These are phyloP conservation scores for Nematodospora anomalae DNA, from an alignment of 1,139 yeast species.

Conservation along the genomic window DNA sequence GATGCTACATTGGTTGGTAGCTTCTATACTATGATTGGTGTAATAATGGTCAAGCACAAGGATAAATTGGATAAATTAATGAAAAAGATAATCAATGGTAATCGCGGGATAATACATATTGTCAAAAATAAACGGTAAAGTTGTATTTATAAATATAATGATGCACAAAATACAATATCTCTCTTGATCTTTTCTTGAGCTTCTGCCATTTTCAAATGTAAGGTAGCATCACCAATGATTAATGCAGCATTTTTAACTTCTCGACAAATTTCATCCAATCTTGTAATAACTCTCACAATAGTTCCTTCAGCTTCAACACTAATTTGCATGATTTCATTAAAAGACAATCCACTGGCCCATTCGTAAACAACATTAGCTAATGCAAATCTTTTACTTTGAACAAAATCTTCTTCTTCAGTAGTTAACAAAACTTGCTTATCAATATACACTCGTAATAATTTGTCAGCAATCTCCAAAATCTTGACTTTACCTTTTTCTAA, in stretches of 20 bases:
- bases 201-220: conserved; percentile 84
- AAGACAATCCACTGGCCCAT: conserved; percentile 96
- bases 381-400: conserved; percentile 83
- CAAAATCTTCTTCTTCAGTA: conserved; percentile 80
- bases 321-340: conserved; percentile 84
- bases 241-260: conserved; percentile 93
- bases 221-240: conserved; percentile 87
- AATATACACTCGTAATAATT: conserved; percentile 60
- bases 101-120: conserved; percentile 24
- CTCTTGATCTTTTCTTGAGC: conserved; percentile 96
- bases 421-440: conserved; percentile 74
- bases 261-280: conserved; percentile 92
- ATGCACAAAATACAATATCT: conserved; percentile 96
- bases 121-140: conserved; percentile 5
- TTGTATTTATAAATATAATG: conserved; percentile 64
- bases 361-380: conserved; percentile 92
- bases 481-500: conserved; percentile 73
- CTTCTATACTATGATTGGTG: conserved; percentile 42
- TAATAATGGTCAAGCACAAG: conserved; percentile 30
- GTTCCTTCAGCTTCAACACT: conserved; percentile 95
- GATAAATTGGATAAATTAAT: conserved; percentile 15
- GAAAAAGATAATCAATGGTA: conserved; percentile 29
- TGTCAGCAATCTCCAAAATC: conserved; percentile 69
- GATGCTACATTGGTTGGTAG: conserved; percentile 35
- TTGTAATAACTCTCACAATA: conserved; percentile 92